Conservation (phyloP, 805 yeast genomes). For the Candida xyloterini region DNA sequence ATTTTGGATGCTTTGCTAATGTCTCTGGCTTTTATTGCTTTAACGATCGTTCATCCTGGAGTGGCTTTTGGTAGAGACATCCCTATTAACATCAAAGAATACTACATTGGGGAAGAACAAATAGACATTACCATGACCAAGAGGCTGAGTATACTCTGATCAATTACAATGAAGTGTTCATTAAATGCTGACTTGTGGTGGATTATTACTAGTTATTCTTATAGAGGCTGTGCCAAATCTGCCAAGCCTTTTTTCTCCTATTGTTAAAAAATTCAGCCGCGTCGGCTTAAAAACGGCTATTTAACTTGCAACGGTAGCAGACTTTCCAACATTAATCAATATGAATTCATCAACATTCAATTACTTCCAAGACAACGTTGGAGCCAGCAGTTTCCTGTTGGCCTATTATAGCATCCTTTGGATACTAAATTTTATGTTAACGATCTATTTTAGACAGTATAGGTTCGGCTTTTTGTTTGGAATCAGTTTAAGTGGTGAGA, state of each 20-base stretch:
- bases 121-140: no score
- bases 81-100: not conserved
- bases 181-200: no score
- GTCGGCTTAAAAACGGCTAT: no score
- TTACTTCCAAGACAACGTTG: not conserved
- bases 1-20: constrained; percentile 64
- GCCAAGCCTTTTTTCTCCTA: no score
- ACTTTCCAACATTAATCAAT: not conserved
- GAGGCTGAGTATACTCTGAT: no score
- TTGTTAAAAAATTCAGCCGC: no score
- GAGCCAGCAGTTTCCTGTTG: not conserved
- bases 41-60: constrained; percentile 65
- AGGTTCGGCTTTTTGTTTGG: constrained; percentile 62
- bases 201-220: no score
- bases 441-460: constrained; percentile 47
- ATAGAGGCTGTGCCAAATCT: no score
- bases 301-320: no score
- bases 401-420: constrained; percentile 26
- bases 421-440: constrained; percentile 39
- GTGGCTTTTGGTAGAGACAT: constrained; percentile 41
- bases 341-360: not conserved
- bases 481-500: constrained; percentile 55
- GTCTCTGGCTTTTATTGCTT: constrained; percentile 42
- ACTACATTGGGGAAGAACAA: no score
- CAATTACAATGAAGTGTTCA: no score